Conservation (phyloP, 208 protist genomes). For the Wallacemonas sp. region DNA sequence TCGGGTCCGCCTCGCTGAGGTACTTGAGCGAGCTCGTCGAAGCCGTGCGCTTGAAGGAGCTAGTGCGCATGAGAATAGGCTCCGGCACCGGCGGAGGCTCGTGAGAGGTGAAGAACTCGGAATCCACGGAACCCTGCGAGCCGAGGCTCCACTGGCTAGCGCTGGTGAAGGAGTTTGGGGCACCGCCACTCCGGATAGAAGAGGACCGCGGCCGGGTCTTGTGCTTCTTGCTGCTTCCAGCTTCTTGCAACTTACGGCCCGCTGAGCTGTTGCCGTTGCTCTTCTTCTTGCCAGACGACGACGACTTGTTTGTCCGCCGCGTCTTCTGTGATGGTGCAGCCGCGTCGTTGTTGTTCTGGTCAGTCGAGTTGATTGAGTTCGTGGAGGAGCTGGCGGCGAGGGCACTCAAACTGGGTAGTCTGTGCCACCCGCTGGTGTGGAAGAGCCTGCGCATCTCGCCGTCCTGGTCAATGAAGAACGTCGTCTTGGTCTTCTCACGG, state of each 20-base stretch:
- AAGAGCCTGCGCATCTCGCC: constrained; percentile 29
- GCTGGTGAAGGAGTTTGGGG: constrained; percentile 1
- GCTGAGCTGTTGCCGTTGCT: neutral
- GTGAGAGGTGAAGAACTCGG: constrained; percentile 2
- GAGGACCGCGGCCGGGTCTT: constrained; percentile 3
- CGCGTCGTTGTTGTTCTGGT: neutral
- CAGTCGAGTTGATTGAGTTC: neutral
- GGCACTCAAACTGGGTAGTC: neutral
- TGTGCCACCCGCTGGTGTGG: constrained; percentile 26
- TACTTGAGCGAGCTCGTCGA: constrained; percentile 8
- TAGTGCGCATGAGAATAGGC: constrained; percentile 1
- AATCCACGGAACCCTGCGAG: neutral
- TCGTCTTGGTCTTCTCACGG: constrained; percentile 16
- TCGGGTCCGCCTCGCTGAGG: neutral
- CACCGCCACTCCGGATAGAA: neutral
- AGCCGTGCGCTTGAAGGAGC: neutral
- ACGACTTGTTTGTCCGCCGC: neutral
- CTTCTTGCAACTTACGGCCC: neutral
- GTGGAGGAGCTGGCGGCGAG: neutral
- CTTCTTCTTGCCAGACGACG: neutral
- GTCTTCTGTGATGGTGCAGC: neutral
- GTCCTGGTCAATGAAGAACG: constrained; percentile 25
- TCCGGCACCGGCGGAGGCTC: constrained; percentile 1
- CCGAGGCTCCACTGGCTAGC: constrained; percentile 4
- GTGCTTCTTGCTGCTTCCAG: neutral